Base-by-base conservation (phyloP, 495 filamentous ascomycete genomes). In the Penicilliopsis zonata region DNA sequence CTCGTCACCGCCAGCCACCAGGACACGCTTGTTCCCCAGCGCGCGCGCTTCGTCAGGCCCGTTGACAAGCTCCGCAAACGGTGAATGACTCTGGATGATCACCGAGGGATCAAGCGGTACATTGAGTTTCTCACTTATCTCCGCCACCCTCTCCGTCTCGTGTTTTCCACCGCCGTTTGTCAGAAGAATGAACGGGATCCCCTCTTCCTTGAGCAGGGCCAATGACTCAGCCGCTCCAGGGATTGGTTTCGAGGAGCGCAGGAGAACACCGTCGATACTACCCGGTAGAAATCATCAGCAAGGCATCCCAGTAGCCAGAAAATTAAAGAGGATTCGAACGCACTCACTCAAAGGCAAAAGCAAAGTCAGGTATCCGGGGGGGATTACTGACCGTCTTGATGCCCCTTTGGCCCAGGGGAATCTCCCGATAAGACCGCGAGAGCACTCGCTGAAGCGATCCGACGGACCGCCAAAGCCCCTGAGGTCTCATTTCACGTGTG, bases 241-340 rank as follows among this genome's bases (percentile, higher is more conserved):
- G 20, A 94, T 74, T 6, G 86, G 78, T 33, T 71, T 72, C 0
- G 79, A 74, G 40, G 78, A 76, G 49, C 86, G 85, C n/a, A 94
- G 67, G 13, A 99, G 78, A 16, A 99, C 92, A 38, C 92, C 92
- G 51, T 99, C 90, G 47, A 96, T 93, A 53, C 86, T 94, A 32
- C 7, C 8, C 14, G 8, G 26, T 5, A 9, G 26, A 28, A 24
- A 28, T 37, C 5, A 38, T 43, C 35, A 1, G 6, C 4, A 2
- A 21, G 30, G 20, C 14, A 18, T 2, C 13, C 14, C 37, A 33
- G 9, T n/a, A 30, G 5, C 13, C 7, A 6, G 13, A 30, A 13
- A 30, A 3, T n/a, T n/a, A n/a, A 16, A 30, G 18, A 18, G 25
- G 17, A 13, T 27, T 32, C 15, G 26, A 27, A 13, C 30, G 18